Conservation (phyloP, 805 yeast species). For the Wickerhamomyces subpelliculosus region DNA sequence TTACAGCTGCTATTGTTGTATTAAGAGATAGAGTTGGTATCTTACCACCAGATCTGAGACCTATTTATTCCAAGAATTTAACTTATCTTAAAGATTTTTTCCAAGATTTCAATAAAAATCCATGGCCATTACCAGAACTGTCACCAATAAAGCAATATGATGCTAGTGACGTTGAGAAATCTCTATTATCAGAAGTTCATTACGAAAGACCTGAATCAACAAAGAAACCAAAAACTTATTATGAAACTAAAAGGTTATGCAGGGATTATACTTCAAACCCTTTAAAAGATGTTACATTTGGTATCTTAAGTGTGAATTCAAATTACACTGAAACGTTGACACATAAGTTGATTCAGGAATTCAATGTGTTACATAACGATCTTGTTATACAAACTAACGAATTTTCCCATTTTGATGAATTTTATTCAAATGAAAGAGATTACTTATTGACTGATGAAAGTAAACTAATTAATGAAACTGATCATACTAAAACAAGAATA, state of each 20-base stretch:
- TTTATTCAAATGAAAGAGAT: constrained; percentile 36
- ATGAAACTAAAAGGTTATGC: constrained; percentile 54
- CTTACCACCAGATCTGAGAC: constrained; percentile 72
- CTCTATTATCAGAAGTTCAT: constrained; percentile 66
- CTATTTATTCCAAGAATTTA: constrained; percentile 63
- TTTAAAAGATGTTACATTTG: constrained; percentile 45
- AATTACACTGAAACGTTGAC: constrained; percentile 43
- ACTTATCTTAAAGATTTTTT: constrained; percentile 59
- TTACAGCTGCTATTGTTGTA: constrained; percentile 78
- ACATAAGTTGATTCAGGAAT: constrained; percentile 53
- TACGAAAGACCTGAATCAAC: constrained; percentile 40
- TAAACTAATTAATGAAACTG: constrained; percentile 39
- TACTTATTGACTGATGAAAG: constrained; percentile 38
- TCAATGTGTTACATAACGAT: constrained; percentile 40
- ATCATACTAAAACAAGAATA: constrained; percentile 29
- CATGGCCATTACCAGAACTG: constrained; percentile 80
- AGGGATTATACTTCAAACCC: constrained; percentile 70
- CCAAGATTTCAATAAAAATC: constrained; percentile 28
- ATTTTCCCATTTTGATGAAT: constrained; percentile 31
- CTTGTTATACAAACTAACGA: constrained; percentile 40
- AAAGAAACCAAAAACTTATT: constrained; percentile 37
- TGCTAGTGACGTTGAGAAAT: constrained; percentile 72
- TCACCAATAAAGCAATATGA: constrained; percentile 55
- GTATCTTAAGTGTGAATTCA: constrained; percentile 37
- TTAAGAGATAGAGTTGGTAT: constrained; percentile 76